Conservation (phyloP, 768 basidiomycete genomes). For the Boletus sensibilis region DNA sequence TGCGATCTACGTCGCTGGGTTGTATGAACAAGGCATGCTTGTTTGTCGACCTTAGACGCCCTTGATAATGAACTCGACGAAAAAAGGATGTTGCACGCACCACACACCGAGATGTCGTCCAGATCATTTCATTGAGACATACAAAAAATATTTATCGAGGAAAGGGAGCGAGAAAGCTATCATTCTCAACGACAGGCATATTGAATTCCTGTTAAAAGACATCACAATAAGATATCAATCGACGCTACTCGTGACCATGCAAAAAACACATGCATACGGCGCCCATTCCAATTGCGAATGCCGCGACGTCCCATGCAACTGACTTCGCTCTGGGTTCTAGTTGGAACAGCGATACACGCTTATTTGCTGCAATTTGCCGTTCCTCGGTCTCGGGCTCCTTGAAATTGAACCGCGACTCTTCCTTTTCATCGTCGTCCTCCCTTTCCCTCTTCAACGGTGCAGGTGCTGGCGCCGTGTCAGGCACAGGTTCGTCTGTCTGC, state of each 20-base stretch:
- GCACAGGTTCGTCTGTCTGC: constrained; percentile 21
- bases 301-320: constrained; percentile 79
- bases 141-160: constrained; percentile 15
- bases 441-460: constrained; percentile 49
- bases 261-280: constrained; percentile 62
- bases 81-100: no score
- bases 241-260: background rate
- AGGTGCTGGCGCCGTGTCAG: constrained; percentile 22
- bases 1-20: constrained; percentile 51
- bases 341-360: constrained; percentile 53
- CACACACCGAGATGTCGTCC: background rate
- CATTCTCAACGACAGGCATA: background rate
- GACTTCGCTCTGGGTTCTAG: constrained; percentile 70
- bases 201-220: constrained; percentile 6
- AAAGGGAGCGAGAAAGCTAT: background rate
- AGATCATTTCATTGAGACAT: constrained; percentile 1
- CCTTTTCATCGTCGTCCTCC: constrained; percentile 41
- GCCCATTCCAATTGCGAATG: constrained; percentile 79
- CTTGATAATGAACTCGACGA: background rate
- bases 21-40: constrained; percentile 58
- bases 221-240: background rate
- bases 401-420: constrained; percentile 57
- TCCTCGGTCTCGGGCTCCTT: constrained; percentile 66
- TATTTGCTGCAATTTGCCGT: constrained; percentile 60
- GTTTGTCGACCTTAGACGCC: constrained; percentile 41